Conservation (phyloP, 305 asterid genomes). For the Andrographis paniculata region DNA sequence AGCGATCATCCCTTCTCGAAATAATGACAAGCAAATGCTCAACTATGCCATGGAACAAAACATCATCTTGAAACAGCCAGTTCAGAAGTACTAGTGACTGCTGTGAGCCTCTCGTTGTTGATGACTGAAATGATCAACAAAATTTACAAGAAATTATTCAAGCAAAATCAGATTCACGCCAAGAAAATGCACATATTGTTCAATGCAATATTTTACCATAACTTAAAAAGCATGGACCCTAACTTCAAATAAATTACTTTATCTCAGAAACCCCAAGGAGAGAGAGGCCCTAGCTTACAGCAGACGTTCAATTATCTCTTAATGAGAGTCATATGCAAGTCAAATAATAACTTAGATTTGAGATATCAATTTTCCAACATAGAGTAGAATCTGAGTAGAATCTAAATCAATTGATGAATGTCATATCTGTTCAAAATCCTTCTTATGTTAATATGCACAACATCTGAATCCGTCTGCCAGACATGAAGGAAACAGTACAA, state of each 20-base stretch:
- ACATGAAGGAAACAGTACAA: neutral
- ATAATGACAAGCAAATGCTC: slow-evolving; percentile 40
- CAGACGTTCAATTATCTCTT: neutral
- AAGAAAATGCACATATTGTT: slow-evolving; percentile 3
- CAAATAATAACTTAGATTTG: no score
- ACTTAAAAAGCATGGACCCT: no score
- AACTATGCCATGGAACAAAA: slow-evolving; percentile 40
- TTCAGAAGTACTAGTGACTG: slow-evolving; percentile 61
- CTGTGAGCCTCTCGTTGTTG: slow-evolving; percentile 39
- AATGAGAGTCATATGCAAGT: no score
- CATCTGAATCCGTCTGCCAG: no score
- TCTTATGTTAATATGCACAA: no score
- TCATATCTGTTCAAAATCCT: no score
- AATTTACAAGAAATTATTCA: neutral
- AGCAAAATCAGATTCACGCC: neutral
- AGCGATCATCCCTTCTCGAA: slow-evolving; percentile 57
- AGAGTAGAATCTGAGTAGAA: no score
- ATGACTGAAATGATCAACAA: slow-evolving; percentile 30
- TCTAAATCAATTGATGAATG: no score
- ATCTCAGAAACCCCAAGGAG: no score
- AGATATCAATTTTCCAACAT: no score
- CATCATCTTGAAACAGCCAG: slow-evolving; percentile 81
- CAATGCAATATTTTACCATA: neutral
- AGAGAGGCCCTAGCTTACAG: no score
- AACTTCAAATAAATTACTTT: no score